phyloP scores from a whole-genome alignment of 1,284 basidiomycete species.

The Blastosporella zonata region DNA sequence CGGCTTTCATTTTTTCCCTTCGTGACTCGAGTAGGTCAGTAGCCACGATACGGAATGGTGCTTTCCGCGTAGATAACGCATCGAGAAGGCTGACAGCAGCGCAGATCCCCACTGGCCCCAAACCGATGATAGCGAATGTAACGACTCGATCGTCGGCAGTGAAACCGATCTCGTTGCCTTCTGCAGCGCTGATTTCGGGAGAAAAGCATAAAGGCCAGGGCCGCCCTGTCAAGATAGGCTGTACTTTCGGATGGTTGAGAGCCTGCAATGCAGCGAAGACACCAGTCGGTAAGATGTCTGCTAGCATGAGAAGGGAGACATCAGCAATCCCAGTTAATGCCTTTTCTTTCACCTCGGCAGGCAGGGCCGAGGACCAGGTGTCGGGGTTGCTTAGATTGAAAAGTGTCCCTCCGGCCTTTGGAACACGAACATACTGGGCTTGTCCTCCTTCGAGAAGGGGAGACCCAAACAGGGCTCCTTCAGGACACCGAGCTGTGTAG shows the following conservation, averaged over 20 bases:
- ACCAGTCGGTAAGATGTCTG: slow-evolving; percentile 79
- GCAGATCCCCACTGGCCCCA: slow-evolving; percentile 78
- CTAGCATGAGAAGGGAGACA: slow-evolving; percentile 68
- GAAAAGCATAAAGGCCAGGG: slow-evolving; percentile 54
- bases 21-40: slow-evolving; percentile 59
- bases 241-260: slow-evolving; percentile 66
- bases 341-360: slow-evolving; percentile 30
- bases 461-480: slow-evolving; percentile 71
- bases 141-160: slow-evolving; percentile 46
- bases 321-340: slow-evolving; percentile 47
- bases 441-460: slow-evolving; percentile 77
- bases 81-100: slow-evolving; percentile 64
- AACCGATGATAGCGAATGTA: slow-evolving; percentile 64
- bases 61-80: slow-evolving; percentile 42
- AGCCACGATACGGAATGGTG: slow-evolving; percentile 55
- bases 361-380: slow-evolving; percentile 33
- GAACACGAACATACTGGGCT: slow-evolving; percentile 83
- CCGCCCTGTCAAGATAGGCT: slow-evolving; percentile 50
- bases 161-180: slow-evolving; percentile 27
- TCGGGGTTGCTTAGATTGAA: slow-evolving; percentile 58
- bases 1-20: slow-evolving; percentile 52
- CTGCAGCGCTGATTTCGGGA: slow-evolving; percentile 18
- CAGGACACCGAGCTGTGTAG: slow-evolving; percentile 73
- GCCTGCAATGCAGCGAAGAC: slow-evolving; percentile 75
- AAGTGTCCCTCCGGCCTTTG: slow-evolving; percentile 76